phyloP scores from a whole-genome alignment of 1,284 basidiomycete genomes.

The Ceratobasidium sp. region DNA sequence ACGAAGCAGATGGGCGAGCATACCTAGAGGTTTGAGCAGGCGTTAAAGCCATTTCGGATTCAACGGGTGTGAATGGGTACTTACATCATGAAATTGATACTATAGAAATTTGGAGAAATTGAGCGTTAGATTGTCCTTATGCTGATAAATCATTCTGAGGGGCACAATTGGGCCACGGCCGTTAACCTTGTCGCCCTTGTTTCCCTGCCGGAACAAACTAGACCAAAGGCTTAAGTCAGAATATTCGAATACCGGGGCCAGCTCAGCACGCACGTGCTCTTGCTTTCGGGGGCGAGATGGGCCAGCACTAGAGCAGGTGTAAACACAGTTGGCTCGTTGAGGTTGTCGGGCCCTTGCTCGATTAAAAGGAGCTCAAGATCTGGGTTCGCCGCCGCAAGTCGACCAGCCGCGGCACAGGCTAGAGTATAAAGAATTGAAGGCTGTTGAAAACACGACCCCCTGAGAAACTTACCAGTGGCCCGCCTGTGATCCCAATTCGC shows the following conservation, averaged over 20 bases:
- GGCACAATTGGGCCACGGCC: constrained; percentile 21
- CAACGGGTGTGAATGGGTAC: not conserved
- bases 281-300: constrained; percentile 18
- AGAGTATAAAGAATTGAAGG: not conserved
- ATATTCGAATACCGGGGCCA: too few relatives aligned
- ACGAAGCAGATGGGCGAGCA: constrained; percentile 25
- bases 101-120: not conserved
- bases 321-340: not conserved
- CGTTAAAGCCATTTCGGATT: not conserved
- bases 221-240: not conserved
- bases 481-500: not conserved
- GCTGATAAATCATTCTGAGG: not conserved
- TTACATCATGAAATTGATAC: constrained; percentile 31
- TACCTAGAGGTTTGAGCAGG: constrained; percentile 1
- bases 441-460: too few relatives aligned
- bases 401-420: constrained; percentile 23
- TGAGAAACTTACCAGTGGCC: not conserved
- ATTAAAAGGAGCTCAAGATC: constrained; percentile 20
- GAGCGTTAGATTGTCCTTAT: not conserved
- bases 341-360: constrained; percentile 34
- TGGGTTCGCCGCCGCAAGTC: constrained; percentile 33
- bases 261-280: not conserved
- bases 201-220: constrained; percentile 31
- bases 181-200: constrained; percentile 16
- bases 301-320: constrained; percentile 10